phyloP scores from a whole-genome alignment of 331 rosid species.

The Quercus tomentella region DNA sequence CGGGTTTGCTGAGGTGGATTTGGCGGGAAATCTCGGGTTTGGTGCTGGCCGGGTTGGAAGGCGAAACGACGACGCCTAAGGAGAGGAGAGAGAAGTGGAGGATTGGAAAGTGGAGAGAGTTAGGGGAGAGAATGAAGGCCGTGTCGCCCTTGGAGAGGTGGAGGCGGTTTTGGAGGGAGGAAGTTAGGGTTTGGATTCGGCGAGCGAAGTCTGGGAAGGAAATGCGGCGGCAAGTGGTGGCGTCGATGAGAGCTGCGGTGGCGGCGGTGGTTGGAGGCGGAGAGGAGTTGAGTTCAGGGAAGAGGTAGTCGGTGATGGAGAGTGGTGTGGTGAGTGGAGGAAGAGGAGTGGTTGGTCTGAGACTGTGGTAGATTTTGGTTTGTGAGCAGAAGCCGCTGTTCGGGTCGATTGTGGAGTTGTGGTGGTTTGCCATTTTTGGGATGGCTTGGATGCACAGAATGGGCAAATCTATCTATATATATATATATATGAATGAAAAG shows the following conservation, averaged over 20 bases:
- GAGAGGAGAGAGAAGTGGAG: constrained; percentile 53
- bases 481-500: too few relatives aligned
- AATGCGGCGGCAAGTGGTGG: constrained; percentile 20
- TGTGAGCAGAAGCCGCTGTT: constrained; percentile 39
- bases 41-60: constrained; percentile 42
- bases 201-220: constrained; percentile 28
- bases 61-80: constrained; percentile 48
- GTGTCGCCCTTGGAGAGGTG: constrained; percentile 44
- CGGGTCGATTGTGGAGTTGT: constrained; percentile 9
- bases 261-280: constrained; percentile 25
- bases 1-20: constrained; percentile 26
- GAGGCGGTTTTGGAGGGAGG: constrained; percentile 24
- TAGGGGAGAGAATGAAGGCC: constrained; percentile 46
- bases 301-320: constrained; percentile 27
- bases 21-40: constrained; percentile 32
- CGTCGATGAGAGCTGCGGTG: constrained; percentile 34
- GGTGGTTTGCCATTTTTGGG: too few relatives aligned
- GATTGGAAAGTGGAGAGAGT: constrained; percentile 35
- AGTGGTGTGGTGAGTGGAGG: constrained; percentile 32
- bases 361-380: constrained; percentile 46
- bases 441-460: too few relatives aligned
- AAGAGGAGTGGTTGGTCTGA: constrained; percentile 29
- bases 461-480: too few relatives aligned
- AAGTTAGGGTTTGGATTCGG: constrained; percentile 29
- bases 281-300: constrained; percentile 25